Evolutionary conservation across 2,329 filamentous ascomycete genomes (phyloP).

Genomic region (Blastomyces parvus): DNA sequence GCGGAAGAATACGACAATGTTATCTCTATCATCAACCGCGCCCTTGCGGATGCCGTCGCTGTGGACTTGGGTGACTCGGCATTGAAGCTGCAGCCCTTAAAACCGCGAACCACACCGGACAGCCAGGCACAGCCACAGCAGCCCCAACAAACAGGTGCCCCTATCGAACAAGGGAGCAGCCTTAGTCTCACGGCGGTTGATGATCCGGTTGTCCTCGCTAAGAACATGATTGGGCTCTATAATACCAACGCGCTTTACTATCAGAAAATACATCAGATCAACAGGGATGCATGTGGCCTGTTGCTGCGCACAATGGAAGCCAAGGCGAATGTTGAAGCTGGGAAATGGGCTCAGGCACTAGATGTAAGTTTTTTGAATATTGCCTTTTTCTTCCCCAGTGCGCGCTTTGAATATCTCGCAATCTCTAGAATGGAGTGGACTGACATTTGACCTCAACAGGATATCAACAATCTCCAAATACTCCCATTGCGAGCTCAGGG

Average conservation of each 20-base stretch:
- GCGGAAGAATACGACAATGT: conserved; percentile 94
- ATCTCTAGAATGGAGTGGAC: conserved; percentile 14
- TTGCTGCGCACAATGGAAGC: conserved; percentile 53
- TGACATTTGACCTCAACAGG: conserved; percentile 38
- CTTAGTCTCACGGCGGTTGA: conserved; percentile 58
- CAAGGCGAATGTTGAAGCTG: conserved; percentile 49
- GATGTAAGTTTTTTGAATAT: conserved; percentile 44
- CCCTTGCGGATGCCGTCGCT: conserved; percentile 75
- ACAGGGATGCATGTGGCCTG: conserved; percentile 50
- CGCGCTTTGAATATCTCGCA: neutral
- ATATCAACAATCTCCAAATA: conserved; percentile 64
- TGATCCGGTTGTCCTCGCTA: conserved; percentile 54
- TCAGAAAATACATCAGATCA: conserved; percentile 48
- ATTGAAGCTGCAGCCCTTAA: conserved; percentile 67
- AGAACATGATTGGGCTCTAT: conserved; percentile 55
- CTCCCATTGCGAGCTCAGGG: conserved; percentile 68
- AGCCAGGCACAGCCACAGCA: conserved; percentile 23
- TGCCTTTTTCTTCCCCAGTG: conserved; percentile 3
- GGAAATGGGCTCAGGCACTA: conserved; percentile 52
- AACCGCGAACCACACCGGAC: conserved; percentile 48
- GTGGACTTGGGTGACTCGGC: conserved; percentile 69
- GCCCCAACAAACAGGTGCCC: conserved; percentile 41
- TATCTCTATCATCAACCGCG: conserved; percentile 78
- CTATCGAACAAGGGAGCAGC: conserved; percentile 33
- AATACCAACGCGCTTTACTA: conserved; percentile 51